phyloP scores from a whole-genome alignment of 805 yeast genomes.

The Yarrowia sp. region DNA sequence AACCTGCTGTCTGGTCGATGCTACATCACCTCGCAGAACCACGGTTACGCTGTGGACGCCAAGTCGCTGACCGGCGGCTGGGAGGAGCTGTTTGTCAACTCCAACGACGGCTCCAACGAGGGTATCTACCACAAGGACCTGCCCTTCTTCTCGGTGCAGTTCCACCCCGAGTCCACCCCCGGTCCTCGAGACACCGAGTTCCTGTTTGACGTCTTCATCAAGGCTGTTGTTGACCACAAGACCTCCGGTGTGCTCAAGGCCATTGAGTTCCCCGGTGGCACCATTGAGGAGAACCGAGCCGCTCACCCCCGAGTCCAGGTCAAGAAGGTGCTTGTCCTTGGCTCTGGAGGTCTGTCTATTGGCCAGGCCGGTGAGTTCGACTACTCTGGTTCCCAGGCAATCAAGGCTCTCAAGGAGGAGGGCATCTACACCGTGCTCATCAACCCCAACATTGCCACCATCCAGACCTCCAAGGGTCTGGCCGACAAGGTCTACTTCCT shows the following conservation, averaged over 20 bases:
- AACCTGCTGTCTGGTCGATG: conserved; percentile 90
- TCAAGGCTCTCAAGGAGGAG: conserved; percentile 97
- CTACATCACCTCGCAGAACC: conserved; percentile 98
- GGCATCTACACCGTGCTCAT: conserved; percentile 95
- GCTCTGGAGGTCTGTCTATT: conserved; percentile 97
- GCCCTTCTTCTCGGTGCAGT: conserved; percentile 97
- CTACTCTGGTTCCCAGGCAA: conserved; percentile 98
- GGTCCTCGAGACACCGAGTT: conserved; percentile 99
- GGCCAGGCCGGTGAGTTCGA: conserved; percentile 99
- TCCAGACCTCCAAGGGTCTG: conserved; percentile 95
- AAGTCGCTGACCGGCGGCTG: conserved; percentile 76
- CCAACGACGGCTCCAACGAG: conserved; percentile 97
- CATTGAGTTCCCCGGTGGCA: conserved; percentile 91
- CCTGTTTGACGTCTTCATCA: conserved; percentile 89
- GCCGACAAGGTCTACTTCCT: conserved; percentile 98
- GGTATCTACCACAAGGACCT: conserved; percentile 90
- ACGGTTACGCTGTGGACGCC: conserved; percentile 96
- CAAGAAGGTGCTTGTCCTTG: conserved; percentile 91
- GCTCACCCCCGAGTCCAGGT: conserved; percentile 80
- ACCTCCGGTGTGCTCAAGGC: conserved; percentile 63
- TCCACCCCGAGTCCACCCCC: conserved; percentile 99
- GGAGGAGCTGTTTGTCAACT: conserved; percentile 93
- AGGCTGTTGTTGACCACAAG: conserved; percentile 68
- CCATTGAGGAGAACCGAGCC: conserved; percentile 71
- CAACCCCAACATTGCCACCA: conserved; percentile 98